Evolutionary conservation across 257 asterid genomes (phyloP).

Genomic region (Fraxinus pennsylvanica): DNA sequence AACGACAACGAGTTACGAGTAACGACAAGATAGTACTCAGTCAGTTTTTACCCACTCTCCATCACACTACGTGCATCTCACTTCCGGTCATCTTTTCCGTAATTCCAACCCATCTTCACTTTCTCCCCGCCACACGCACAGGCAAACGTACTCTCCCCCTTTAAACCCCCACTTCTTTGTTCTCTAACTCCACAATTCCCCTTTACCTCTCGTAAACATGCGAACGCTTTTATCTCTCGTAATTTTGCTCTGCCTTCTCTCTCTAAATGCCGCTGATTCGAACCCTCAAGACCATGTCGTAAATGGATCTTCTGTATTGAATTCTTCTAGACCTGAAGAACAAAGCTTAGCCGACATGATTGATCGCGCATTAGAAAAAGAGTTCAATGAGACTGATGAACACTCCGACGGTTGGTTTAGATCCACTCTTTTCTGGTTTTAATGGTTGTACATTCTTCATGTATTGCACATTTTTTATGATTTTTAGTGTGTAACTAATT

Average conservation of each 20-base stretch:
- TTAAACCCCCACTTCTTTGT: constrained; percentile 17
- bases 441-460: constrained; percentile 16
- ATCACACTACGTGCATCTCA: neutral
- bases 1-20: neutral
- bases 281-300: constrained; percentile 28
- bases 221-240: constrained; percentile 26
- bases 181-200: constrained; percentile 16
- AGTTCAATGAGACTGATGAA: constrained; percentile 76
- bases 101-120: constrained; percentile 11
- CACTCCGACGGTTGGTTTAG: constrained; percentile 57
- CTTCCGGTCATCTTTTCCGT: constrained; percentile 16
- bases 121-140: constrained; percentile 11
- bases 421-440: constrained; percentile 29
- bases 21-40: neutral
- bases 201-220: constrained; percentile 24
- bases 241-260: constrained; percentile 30
- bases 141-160: neutral
- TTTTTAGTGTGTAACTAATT: neutral
- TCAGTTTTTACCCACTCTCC: neutral
- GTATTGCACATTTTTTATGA: neutral
- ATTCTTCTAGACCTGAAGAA: constrained; percentile 43
- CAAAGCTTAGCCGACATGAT: constrained; percentile 58
- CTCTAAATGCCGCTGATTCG: constrained; percentile 42
- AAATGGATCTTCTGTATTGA: constrained; percentile 35
- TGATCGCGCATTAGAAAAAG: constrained; percentile 71